These are phyloP conservation scores for Cercospora sesami DNA, from an alignment of 2,329 filamentous ascomycete genomes.

Conservation along the genomic window DNA sequence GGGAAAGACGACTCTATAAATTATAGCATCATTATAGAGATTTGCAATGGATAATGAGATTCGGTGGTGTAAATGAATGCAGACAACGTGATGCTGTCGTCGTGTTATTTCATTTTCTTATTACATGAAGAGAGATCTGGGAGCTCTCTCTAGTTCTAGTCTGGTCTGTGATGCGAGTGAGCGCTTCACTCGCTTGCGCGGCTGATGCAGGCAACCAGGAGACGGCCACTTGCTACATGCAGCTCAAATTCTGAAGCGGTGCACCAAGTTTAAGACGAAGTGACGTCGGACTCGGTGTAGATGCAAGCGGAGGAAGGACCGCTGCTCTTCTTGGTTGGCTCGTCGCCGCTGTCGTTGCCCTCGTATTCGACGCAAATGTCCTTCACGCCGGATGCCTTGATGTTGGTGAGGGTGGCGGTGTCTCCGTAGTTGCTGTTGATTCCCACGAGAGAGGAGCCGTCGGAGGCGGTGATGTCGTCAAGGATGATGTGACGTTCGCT, in stretches of 20 bases:
- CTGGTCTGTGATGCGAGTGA: background rate
- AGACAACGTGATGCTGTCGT: background rate
- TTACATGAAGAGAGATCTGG: background rate
- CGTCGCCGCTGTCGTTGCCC: slow-evolving; percentile 39
- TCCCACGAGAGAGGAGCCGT: slow-evolving; percentile 48
- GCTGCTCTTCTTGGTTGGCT: slow-evolving; percentile 37
- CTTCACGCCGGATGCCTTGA: slow-evolving; percentile 39
- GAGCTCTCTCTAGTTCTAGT: background rate
- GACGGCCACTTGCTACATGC: background rate
- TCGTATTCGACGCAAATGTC: slow-evolving; percentile 42
- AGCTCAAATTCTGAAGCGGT: background rate
- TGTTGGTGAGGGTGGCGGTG: slow-evolving; percentile 37
- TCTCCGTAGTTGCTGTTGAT: slow-evolving; percentile 51
- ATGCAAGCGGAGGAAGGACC: slow-evolving; percentile 40
- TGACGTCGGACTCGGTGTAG: slow-evolving; percentile 35
- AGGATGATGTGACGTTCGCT: slow-evolving; percentile 49
- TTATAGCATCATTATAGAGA: background rate
- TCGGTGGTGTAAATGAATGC: background rate
- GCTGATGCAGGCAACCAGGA: background rate
- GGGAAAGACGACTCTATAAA: background rate
- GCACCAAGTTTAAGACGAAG: slow-evolving; percentile 14
- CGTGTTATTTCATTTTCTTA: background rate
- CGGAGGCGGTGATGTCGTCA: slow-evolving; percentile 46
- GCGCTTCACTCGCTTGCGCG: background rate
- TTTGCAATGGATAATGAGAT: background rate